These are phyloP conservation scores for Beauveria asiatica DNA, from an alignment of 2,329 filamentous ascomycete species.

Conservation along the genomic window DNA sequence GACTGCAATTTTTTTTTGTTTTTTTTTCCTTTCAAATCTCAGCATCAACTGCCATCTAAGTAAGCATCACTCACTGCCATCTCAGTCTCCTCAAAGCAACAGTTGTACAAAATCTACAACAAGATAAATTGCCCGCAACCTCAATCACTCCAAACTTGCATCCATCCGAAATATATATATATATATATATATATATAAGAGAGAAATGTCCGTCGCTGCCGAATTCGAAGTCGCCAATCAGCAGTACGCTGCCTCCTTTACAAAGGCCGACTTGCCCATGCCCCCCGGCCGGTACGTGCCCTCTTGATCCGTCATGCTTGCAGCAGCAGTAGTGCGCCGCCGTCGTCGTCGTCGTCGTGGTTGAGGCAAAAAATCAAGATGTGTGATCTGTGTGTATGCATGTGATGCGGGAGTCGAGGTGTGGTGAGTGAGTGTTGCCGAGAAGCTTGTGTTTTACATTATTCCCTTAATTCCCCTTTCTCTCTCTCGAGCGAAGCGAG, in stretches of 20 bases:
- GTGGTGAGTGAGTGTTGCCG: no score
- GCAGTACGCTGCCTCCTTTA: constrained; percentile 56
- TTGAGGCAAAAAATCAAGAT: not conserved
- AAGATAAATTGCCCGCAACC: no score
- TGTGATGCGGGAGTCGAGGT: no score
- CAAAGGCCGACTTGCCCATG: constrained; percentile 56
- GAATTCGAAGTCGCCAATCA: constrained; percentile 29
- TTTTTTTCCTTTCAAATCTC: no score
- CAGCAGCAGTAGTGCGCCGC: not conserved
- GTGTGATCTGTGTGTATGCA: no score
- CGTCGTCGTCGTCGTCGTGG: not conserved
- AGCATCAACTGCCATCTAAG: no score
- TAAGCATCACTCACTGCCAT: no score
- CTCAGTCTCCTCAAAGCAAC: not conserved
- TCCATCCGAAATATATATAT: no score
- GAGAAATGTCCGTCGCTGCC: constrained; percentile 14
- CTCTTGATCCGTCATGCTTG: not conserved
- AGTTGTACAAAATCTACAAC: not conserved
- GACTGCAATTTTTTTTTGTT: no score
- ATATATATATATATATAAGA: no score
- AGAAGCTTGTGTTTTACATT: no score
- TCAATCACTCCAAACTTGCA: no score
- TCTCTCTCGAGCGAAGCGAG: not conserved
- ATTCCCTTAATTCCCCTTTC: not conserved
- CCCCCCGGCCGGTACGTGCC: constrained; percentile 47